phyloP scores from a whole-genome alignment of 1,284 basidiomycete genomes.

The Fistulinella staudtii region DNA sequence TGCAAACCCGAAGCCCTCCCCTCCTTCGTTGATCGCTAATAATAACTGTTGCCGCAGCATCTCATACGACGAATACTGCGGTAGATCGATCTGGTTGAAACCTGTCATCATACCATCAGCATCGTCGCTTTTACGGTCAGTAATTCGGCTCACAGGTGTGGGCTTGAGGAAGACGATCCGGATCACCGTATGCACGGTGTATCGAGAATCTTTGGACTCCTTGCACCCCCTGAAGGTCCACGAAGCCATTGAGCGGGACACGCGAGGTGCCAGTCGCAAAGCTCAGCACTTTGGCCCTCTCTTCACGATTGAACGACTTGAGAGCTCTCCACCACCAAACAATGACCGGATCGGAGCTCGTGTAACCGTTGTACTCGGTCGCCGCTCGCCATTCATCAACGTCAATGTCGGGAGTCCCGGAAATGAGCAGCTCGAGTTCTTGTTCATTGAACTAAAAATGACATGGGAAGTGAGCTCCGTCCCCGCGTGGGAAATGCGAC shows the following conservation, averaged over 20 bases:
- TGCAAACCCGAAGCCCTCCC: conserved; percentile 87
- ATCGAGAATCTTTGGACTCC: conserved; percentile 97
- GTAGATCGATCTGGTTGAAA: conserved; percentile 86
- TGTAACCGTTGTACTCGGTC: conserved; percentile 87
- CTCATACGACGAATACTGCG: conserved; percentile 90
- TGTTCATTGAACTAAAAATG: conserved; percentile 86
- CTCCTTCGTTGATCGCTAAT: conserved; percentile 90
- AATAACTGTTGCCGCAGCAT: conserved; percentile 86
- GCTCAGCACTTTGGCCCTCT: conserved; percentile 92
- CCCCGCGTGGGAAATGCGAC: not conserved
- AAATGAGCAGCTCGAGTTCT: conserved; percentile 96
- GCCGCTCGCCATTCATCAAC: conserved; percentile 98
- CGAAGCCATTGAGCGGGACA: conserved; percentile 92
- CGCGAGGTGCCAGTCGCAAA: conserved; percentile 96
- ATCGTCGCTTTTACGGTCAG: not conserved
- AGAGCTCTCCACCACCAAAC: conserved; percentile 99
- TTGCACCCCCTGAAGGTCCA: conserved; percentile 90
- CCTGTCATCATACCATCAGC: conserved; percentile 38
- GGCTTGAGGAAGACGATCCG: conserved; percentile 83
- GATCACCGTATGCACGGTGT: conserved; percentile 86
- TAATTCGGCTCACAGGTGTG: conserved; percentile 72
- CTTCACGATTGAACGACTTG: conserved; percentile 95
- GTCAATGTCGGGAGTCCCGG: conserved; percentile 97
- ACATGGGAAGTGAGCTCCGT: conserved; percentile 16
- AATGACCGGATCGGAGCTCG: conserved; percentile 87